A percentile compares a stretch with the other conserved stretches of the same genome.
Evolutionary conservation across 2,329 filamentous ascomycete genomes (phyloP).

Genomic region (Colletotrichum gigasporum): DNA sequence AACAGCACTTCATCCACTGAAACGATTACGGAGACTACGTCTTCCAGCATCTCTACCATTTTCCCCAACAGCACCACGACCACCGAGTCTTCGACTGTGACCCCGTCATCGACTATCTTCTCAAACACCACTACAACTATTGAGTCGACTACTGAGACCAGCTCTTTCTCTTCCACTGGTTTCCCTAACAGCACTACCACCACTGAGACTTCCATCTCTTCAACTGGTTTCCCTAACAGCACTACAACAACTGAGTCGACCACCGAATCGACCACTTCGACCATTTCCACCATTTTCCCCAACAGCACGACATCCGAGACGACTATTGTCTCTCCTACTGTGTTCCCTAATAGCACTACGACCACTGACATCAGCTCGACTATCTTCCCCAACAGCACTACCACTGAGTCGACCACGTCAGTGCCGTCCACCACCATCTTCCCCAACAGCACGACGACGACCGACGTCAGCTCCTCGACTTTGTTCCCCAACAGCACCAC

Average conservation of each 20-base stretch:
- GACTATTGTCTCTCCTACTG: not conserved
- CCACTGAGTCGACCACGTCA: too few relatives aligned
- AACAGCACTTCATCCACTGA: too few relatives aligned
- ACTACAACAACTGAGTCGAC: too few relatives aligned
- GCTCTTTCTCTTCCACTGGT: not conserved
- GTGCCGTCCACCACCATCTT: not conserved
- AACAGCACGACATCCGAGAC: not conserved
- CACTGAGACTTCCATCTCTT: not conserved
- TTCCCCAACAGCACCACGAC: too few relatives aligned
- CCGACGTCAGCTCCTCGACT: not conserved
- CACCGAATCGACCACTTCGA: not conserved
- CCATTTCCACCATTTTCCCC: not conserved
- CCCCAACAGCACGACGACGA: not conserved
- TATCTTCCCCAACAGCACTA: not conserved
- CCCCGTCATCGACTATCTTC: not conserved
- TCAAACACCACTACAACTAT: too few relatives aligned
- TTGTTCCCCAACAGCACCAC: not conserved
- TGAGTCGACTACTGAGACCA: too few relatives aligned
- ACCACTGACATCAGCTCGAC: not conserved
- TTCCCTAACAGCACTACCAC: not conserved
- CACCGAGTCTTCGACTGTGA: not conserved
- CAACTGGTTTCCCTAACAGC: not conserved
- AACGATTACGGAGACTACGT: too few relatives aligned
- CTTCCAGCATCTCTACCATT: not conserved
- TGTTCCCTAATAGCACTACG: not conserved